Evolutionary conservation across 768 basidiomycete species (phyloP).

Genomic region (Pholiota conissans): DNA sequence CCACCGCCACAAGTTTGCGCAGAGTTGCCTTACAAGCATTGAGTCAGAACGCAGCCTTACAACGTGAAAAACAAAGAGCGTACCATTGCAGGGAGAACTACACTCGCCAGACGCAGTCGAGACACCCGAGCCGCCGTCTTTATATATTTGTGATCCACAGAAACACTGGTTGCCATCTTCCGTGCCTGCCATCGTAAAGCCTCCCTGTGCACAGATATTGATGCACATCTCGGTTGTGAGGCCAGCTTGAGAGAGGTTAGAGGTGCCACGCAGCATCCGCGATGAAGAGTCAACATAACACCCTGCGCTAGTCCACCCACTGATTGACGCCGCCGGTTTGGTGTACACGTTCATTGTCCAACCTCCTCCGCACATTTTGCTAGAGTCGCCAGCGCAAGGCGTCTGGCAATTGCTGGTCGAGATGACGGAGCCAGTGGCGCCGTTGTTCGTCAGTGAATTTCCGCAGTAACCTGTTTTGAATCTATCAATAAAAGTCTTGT

Average conservation of each 20-base stretch:
- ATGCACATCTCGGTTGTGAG: conserved; percentile 34
- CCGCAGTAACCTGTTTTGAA: conserved; percentile 15
- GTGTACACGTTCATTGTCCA: conserved; percentile 34
- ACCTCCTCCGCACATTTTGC: conserved; percentile 31
- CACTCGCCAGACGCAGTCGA: conserved; percentile 23
- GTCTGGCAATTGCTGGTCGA: conserved; percentile 19
- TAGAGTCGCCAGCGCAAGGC: conserved; percentile 24
- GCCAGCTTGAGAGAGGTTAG: conserved; percentile 11
- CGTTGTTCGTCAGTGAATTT: conserved; percentile 28
- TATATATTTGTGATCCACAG: conserved; percentile 30
- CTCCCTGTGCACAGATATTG: conserved; percentile 27
- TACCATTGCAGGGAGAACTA: conserved; percentile 31
- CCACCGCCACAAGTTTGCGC: conserved; percentile 29
- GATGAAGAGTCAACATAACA: conserved; percentile 30
- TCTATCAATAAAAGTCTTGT: background rate
- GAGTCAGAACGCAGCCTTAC: background rate
- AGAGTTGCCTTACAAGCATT: conserved; percentile 19
- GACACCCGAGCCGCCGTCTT: conserved; percentile 22
- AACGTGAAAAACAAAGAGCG: background rate
- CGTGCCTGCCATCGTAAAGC: conserved; percentile 30
- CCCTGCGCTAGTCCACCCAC: conserved; percentile 31
- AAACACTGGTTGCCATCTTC: conserved; percentile 35
- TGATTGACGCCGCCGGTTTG: conserved; percentile 8
- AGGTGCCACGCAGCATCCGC: conserved; percentile 29
- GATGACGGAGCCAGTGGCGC: conserved; percentile 27